A percentile compares a stretch with the other conserved stretches of the same genome.
Evolutionary conservation across 2,329 filamentous ascomycete species (phyloP).

Genomic region (Colletotrichum sidae): DNA sequence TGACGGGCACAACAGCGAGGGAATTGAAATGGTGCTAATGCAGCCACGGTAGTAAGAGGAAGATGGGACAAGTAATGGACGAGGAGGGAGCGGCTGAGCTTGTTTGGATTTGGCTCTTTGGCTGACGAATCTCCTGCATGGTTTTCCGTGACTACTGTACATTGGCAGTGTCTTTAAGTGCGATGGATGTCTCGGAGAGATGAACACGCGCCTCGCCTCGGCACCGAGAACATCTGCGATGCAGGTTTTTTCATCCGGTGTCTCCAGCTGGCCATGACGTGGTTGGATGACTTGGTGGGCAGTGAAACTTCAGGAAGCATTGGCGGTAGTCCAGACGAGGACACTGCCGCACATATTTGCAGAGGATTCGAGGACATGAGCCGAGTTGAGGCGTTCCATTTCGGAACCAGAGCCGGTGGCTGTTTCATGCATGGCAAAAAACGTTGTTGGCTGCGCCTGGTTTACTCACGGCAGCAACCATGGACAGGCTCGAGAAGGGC

Average conservation of each 20-base stretch:
- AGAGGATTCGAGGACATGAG: no score
- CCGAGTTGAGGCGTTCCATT: no score
- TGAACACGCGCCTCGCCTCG: background rate
- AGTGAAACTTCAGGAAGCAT: no score
- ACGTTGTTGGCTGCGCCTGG: no score
- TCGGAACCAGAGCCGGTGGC: background rate
- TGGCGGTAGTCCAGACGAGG: no score
- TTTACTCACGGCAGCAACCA: no score
- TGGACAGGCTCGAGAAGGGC: no score
- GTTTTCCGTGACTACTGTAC: no score
- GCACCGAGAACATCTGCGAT: no score
- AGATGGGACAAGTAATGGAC: background rate
- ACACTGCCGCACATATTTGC: no score
- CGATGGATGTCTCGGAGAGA: constrained; percentile 3
- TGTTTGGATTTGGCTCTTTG: constrained; percentile 21
- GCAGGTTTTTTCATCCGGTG: constrained; percentile 19
- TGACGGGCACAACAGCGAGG: constrained; percentile 4
- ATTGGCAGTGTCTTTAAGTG: background rate
- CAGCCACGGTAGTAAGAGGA: background rate
- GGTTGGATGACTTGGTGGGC: no score
- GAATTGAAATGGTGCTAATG: constrained; percentile 7
- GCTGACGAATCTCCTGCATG: constrained; percentile 15
- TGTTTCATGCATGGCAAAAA: background rate
- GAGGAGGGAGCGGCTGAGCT: constrained; percentile 11
- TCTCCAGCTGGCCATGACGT: background rate